phyloP scores from a whole-genome alignment of 176 grass and related monocot species.

The Dactylis glomerata region DNA sequence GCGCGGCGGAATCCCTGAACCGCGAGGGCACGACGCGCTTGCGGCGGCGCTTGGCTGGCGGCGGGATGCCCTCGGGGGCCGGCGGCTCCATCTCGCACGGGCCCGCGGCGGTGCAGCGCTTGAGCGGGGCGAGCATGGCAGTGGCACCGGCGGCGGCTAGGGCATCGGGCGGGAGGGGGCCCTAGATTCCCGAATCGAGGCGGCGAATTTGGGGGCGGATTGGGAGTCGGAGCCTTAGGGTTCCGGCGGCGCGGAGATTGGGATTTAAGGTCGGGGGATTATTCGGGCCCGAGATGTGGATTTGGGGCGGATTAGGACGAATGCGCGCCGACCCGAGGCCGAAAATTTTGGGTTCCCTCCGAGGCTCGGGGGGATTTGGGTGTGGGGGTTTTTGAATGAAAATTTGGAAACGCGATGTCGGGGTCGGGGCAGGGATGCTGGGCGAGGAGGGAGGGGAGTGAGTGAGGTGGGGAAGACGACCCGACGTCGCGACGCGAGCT shows the following conservation, averaged over 20 bases:
- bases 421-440: not conserved
- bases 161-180: constrained; percentile 12
- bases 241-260: constrained; percentile 2
- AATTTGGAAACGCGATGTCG: constrained; percentile 38
- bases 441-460: not conserved
- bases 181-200: constrained; percentile 18
- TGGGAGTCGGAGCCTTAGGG: constrained; percentile 18
- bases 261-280: constrained; percentile 30
- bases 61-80: constrained; percentile 7
- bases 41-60: constrained; percentile 45
- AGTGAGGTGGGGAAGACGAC: constrained; percentile 23
- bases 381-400: constrained; percentile 35
- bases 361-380: constrained; percentile 16
- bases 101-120: constrained; percentile 52
- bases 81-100: constrained; percentile 1
- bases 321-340: constrained; percentile 1
- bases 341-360: constrained; percentile 40
- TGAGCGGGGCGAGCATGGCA: constrained; percentile 53
- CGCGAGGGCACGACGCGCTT: constrained; percentile 55
- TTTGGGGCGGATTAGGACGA: not conserved
- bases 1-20: constrained; percentile 37
- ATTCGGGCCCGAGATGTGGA: not conserved
- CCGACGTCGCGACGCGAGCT: not conserved
- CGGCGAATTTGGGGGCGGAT: not conserved
- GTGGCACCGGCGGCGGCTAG: constrained; percentile 22